Percentiles rank a stretch among this genome's conserved stretches.
Evolutionary conservation across 225 moss, liverwort and hornwort species (phyloP).

Genomic region (Polytrichum commune): DNA sequence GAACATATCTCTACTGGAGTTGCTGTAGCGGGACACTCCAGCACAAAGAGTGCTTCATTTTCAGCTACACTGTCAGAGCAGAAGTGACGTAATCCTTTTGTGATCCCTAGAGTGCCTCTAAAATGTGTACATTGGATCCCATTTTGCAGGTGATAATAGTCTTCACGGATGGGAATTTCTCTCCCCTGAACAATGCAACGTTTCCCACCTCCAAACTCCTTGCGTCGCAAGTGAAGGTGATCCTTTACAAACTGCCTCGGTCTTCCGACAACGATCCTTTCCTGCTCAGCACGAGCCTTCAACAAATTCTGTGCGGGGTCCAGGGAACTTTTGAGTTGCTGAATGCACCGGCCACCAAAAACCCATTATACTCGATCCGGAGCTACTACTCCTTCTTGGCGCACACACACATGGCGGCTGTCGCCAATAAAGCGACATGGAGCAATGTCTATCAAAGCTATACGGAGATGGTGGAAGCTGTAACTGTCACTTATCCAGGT

Average conservation of each 20-base stretch:
- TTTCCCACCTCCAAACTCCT: conserved; percentile 10
- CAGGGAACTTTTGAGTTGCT: conserved; percentile 17
- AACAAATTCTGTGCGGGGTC: conserved; percentile 6
- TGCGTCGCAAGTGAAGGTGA: conserved; percentile 3
- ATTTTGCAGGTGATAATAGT: conserved; percentile 16
- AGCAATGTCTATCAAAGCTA: background rate
- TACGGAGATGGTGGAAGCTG: background rate
- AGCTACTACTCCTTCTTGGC: conserved; percentile 23
- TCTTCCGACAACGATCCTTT: background rate
- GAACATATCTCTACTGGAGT: too few species aligned
- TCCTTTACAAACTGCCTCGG: conserved; percentile 15
- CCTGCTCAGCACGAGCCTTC: conserved; percentile 4
- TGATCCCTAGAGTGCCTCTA: background rate
- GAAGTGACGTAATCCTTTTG: background rate
- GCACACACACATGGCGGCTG: conserved; percentile 1
- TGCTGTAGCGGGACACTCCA: too few species aligned
- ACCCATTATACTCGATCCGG: conserved; percentile 19
- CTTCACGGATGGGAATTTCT: conserved; percentile 15
- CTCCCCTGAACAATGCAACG: conserved; percentile 5
- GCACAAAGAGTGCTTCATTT: too few species aligned
- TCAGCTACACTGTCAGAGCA: too few species aligned
- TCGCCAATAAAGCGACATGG: background rate
- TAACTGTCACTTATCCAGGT: conserved; percentile 15
- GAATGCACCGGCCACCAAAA: background rate
- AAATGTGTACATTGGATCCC: background rate